Evolutionary conservation across 2,329 filamentous ascomycete genomes (phyloP).

Genomic region (Penicillium rolfsii): DNA sequence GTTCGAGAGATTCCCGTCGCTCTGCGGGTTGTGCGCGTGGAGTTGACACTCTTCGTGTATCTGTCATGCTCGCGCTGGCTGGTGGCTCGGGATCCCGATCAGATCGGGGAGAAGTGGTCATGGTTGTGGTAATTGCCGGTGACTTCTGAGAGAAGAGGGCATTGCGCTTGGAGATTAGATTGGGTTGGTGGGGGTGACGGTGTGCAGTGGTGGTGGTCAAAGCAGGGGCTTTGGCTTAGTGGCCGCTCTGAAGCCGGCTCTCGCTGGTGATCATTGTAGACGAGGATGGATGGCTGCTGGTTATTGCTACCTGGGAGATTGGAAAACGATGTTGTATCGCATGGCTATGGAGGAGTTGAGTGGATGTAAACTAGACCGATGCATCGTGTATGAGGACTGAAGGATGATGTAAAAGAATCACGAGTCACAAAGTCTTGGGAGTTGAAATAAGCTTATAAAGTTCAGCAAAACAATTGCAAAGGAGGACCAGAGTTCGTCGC

Average conservation of each 20-base stretch:
- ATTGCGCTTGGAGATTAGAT: background rate
- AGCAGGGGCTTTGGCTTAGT: background rate
- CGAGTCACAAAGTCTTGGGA: background rate
- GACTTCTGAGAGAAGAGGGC: background rate
- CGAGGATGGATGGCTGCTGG: background rate
- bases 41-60: background rate
- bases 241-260: background rate
- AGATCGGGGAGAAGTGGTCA: background rate
- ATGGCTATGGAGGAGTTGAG: background rate
- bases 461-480: background rate
- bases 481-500: background rate
- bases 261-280: background rate
- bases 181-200: background rate
- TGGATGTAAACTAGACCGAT: background rate
- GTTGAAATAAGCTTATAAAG: constrained; percentile 2
- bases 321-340: too few relatives aligned
- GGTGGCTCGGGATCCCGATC: background rate
- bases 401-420: background rate
- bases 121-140: background rate
- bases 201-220: background rate
- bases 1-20: constrained; percentile 20
- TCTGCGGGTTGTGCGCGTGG: background rate
- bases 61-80: background rate
- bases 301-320: background rate
- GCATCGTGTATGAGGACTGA: background rate